Percentiles rank a stretch among this genome's conserved stretches.
phyloP scores from a whole-genome alignment of 441 rosid genomes.

The Populus hybrid region DNA sequence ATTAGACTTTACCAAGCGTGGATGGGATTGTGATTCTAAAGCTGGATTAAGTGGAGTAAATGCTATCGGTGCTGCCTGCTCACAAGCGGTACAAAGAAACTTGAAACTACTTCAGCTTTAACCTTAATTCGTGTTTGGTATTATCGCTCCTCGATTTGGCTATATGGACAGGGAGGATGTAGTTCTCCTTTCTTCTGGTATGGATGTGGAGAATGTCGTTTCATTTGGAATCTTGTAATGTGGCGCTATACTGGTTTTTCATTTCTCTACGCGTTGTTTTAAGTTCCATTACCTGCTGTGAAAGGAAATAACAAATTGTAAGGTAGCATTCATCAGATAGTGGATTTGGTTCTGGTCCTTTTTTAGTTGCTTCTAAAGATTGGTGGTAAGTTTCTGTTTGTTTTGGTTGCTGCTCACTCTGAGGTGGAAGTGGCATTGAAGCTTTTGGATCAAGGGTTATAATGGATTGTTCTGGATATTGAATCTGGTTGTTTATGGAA shows the following conservation, averaged over 20 bases:
- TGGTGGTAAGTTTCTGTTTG: conserved; percentile 19
- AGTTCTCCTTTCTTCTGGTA: conserved; percentile 2
- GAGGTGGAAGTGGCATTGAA: conserved; percentile 32
- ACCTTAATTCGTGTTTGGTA: not conserved
- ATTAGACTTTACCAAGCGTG: too few species aligned
- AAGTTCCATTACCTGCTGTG: conserved; percentile 18
- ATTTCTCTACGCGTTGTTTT: conserved; percentile 8
- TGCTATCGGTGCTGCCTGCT: conserved; percentile 26
- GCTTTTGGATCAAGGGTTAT: conserved; percentile 28
- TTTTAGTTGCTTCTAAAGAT: conserved; percentile 20
- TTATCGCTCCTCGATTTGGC: conserved; percentile 5
- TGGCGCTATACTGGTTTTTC: conserved; percentile 7
- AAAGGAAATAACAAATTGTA: conserved; percentile 10
- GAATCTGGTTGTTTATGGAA: conserved; percentile 29
- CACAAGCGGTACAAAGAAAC: conserved; percentile 20
- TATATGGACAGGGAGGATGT: conserved; percentile 11
- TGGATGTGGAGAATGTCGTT: not conserved
- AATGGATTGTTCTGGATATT: conserved; percentile 25
- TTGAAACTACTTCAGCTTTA: conserved; percentile 17
- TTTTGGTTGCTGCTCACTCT: conserved; percentile 19
- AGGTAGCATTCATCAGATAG: conserved; percentile 5
- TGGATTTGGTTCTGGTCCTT: conserved; percentile 8
- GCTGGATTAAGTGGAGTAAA: conserved; percentile 35
- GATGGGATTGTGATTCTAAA: conserved; percentile 17
- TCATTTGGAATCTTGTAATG: not conserved